These are phyloP conservation scores for Komagataella phaffii DNA, from an alignment of 805 yeast species.

Conservation along the genomic window DNA sequence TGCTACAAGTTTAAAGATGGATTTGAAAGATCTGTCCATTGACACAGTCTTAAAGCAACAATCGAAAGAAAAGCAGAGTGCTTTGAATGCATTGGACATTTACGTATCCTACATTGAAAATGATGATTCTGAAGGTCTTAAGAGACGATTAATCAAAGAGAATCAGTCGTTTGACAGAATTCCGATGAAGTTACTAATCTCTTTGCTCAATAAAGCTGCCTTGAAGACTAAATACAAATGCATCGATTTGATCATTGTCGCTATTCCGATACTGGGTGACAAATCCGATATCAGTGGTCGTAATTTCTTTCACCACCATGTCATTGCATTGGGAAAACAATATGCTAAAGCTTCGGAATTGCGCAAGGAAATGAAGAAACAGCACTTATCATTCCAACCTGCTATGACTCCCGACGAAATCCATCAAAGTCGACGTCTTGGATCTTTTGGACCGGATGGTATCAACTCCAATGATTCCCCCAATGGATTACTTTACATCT, in stretches of 20 bases:
- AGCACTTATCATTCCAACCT: conserved; percentile 18
- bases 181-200: conserved; percentile 42
- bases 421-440: conserved; percentile 23
- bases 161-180: conserved; percentile 32
- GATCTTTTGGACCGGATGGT: conserved; percentile 53
- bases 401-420: conserved; percentile 38
- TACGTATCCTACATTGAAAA: conserved; percentile 11
- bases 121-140: conserved; percentile 23
- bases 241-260: conserved; percentile 39
- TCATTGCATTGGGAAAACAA: conserved; percentile 65
- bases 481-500: conserved; percentile 44
- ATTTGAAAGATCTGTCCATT: not conserved
- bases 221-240: conserved; percentile 38
- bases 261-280: conserved; percentile 42
- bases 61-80: not conserved
- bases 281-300: conserved; percentile 67
- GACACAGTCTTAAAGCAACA: not conserved
- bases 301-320: conserved; percentile 75
- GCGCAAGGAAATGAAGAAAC: conserved; percentile 2
- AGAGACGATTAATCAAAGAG: conserved; percentile 26
- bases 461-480: conserved; percentile 42
- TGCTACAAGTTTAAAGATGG: conserved; percentile 4
- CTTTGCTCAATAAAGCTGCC: conserved; percentile 55
- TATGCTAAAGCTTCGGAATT: conserved; percentile 18
- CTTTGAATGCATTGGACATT: conserved; percentile 6